Base-by-base conservation (phyloP, 2,329 filamentous ascomycete genomes). In the Ascochyta clinopodiicola region DNA sequence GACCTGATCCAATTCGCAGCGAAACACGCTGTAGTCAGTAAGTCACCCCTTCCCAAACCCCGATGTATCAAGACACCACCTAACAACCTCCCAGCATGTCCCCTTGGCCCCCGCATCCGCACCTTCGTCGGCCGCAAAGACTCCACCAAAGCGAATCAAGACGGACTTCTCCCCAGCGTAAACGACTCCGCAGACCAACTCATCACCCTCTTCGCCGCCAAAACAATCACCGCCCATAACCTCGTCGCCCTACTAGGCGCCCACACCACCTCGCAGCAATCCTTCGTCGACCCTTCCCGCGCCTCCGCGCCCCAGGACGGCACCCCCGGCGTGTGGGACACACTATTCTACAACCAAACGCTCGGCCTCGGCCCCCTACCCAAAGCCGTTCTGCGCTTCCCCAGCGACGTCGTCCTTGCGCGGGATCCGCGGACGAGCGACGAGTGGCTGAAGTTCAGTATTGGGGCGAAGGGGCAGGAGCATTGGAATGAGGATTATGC, bases 401-500 rank as follows among this genome's bases (percentile, higher is more conserved):
- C 64, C 3, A 68, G 65, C 25, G 71, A 76, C 45, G 56, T 73
- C 15, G 66, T 61, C 17, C 59, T 75, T 0, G 57, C 64, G 9
- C 46, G 63, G 22, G 66, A 75, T 56, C 60, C 70, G 7, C 38
- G 66, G 9, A 64, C 70, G 12, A 52, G 36, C n/a, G 52, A 48
- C 13, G 72, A 75, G 57, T 75, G 73, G 63, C 25, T 21, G 6
- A 27, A 34, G 10, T 68, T 68, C 36, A 38, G 47, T 0, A 10
- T 6, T 1, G 56, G 54, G 6, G 19, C 21, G 1, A 47, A 51
- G 13, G 64, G 56, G 9, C 67, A 71, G 51, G 38, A 22, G 9
- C 56, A 62, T 21, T 71, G 68, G 67, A 68, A 69, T 27, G 49
- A 81, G 74, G 81, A 57, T 32, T 53, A 53, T n/a, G 19, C 44